phyloP scores from a whole-genome alignment of 371 early-diverging fungal genomes.

The Mortierella sp. region DNA sequence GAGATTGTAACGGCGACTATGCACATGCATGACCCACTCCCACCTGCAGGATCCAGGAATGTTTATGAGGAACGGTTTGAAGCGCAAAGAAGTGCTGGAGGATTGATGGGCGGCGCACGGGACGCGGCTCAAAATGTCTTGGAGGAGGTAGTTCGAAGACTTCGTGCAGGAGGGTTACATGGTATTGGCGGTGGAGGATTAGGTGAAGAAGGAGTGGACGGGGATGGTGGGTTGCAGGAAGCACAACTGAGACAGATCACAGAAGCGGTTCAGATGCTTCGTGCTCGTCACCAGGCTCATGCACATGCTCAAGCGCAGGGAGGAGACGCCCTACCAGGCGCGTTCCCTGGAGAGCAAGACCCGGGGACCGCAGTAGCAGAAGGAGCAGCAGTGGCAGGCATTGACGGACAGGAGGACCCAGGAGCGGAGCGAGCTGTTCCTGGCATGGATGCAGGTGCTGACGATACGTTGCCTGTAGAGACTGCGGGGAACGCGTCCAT shows the following conservation, averaged over 20 bases:
- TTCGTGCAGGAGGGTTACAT: constrained; percentile 16
- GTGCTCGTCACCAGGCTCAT: constrained; percentile 35
- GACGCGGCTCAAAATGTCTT: constrained; percentile 44
- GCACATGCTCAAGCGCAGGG: too few species aligned
- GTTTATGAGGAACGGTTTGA: constrained; percentile 58
- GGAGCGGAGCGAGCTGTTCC: too few species aligned
- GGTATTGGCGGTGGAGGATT: constrained; percentile 2
- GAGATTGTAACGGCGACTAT: constrained; percentile 63
- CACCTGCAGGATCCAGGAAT: constrained; percentile 70
- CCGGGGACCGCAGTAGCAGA: not conserved
- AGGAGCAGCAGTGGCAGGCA: constrained; percentile 1
- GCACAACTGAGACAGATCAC: constrained; percentile 47
- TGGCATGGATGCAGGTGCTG: constrained; percentile 1
- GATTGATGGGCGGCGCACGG: constrained; percentile 30
- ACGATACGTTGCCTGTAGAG: constrained; percentile 4
- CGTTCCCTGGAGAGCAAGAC: constrained; percentile 12
- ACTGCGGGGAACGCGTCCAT: constrained; percentile 8
- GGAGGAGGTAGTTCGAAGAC: constrained; percentile 37
- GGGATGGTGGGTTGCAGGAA: constrained; percentile 42
- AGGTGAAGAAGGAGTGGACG: constrained; percentile 33
- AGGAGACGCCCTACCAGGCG: constrained; percentile 20
- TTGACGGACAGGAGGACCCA: not conserved
- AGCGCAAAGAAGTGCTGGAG: constrained; percentile 32
- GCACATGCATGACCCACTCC: constrained; percentile 82
- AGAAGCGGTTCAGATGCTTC: constrained; percentile 46